Evolutionary conservation across 1,139 yeast genomes (phyloP), one percentile per base, ranked within the genome.

Genomic region (Nakaseomyces nivariensis): DNA sequence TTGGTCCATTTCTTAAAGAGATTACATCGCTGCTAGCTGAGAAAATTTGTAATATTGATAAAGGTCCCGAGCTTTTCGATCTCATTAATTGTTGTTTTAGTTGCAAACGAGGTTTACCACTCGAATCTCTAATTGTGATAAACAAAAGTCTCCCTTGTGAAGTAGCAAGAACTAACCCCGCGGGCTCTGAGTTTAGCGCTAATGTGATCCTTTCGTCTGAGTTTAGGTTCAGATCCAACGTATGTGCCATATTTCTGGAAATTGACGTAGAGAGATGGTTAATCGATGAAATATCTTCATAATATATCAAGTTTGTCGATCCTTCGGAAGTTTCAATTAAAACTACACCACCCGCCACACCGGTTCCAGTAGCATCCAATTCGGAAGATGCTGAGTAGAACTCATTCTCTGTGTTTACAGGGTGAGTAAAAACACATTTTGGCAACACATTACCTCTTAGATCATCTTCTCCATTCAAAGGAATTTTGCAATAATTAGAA

Each of bases 111-210:
- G 89, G 82, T 58, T 79, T 81, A 43, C 95, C 92, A 45, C 77
- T 75, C 47, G 77, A 72, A 63, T 88, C 95, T 55, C 86, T 75
- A 37, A 88, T 71, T 0, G 84, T 72, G 4, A 87, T 64, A 47
- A 85, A 71, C 10, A 84, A 65, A 46, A 84, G 78, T 53, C 94
- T 57, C 38, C 87, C 88, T 58, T 78, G 72, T 5, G 88, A 79
- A 0, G 96, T 87, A 5, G 89, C 78, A 9, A 85, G 64, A 1
- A 83, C 72, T 5, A 88, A 69, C 1, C 96, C 95, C 3, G 85
- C 81, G 0, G 94, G 92, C 56, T 85, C 90, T 13, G 82, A 74
- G 54, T 78, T 79, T 53, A 80, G 78, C 2, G 83, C 77, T 43
- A 74, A 63, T 1, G 81, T 77, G 27, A 87, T 72, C 46, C 67